These are phyloP conservation scores for Mortierella hygrophila DNA, from an alignment of 192 early-diverging fungal species.

Conservation along the genomic window DNA sequence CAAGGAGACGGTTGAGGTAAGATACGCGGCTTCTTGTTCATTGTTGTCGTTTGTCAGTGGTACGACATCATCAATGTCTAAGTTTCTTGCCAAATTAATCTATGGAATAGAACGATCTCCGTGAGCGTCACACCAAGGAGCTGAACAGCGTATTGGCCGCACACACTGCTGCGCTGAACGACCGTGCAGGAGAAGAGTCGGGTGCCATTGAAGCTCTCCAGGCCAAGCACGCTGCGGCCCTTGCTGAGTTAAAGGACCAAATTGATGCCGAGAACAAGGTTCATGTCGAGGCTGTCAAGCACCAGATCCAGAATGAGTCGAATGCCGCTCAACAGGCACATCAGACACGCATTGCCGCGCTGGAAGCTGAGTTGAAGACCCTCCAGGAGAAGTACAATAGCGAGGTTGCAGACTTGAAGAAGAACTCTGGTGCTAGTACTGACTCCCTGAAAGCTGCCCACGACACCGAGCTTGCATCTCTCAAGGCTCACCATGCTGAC, in stretches of 20 bases:
- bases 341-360: constrained; percentile 11
- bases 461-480: constrained; percentile 32
- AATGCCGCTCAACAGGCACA: constrained; percentile 26
- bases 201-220: constrained; percentile 42
- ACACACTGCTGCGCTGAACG: constrained; percentile 44
- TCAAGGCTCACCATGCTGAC: constrained; percentile 37
- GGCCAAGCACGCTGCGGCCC: constrained; percentile 35
- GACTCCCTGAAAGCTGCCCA: constrained; percentile 47
- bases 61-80: not conserved
- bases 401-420: constrained; percentile 21
- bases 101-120: constrained; percentile 21
- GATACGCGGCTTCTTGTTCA: not conserved
- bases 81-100: not conserved
- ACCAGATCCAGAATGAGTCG: constrained; percentile 39
- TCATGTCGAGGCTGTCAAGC: constrained; percentile 28
- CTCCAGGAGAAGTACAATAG: constrained; percentile 42
- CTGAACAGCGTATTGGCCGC: constrained; percentile 30
- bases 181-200: constrained; percentile 50
- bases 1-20: constrained; percentile 46
- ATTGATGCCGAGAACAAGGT: constrained; percentile 44
- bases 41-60: not conserved
- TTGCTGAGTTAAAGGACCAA: constrained; percentile 39
- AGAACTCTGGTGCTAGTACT: not conserved
- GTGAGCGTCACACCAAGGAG: constrained; percentile 41
- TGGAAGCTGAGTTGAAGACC: constrained; percentile 39